phyloP scores from a whole-genome alignment of 202 grass and related monocot genomes.

The Panicum virgatum region DNA sequence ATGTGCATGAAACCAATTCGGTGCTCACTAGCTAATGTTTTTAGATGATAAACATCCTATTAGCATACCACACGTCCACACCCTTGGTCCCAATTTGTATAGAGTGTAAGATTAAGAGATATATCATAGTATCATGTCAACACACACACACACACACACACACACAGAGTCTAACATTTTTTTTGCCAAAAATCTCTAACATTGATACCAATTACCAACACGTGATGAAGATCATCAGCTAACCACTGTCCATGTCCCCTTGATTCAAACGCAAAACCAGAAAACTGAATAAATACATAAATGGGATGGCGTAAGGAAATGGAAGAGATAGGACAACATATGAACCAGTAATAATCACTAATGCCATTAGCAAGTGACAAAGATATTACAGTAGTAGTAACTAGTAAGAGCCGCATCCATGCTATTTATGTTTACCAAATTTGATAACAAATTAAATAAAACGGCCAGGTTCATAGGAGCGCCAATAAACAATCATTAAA shows the following conservation, averaged over 20 bases:
- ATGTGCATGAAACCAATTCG: background rate
- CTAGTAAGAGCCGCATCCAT: no score
- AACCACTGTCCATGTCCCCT: background rate
- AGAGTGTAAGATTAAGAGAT: background rate
- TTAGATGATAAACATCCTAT: background rate
- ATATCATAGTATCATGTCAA: background rate
- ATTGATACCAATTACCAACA: no score
- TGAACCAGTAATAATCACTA: no score
- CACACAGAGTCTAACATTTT: background rate
- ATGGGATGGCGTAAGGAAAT: background rate
- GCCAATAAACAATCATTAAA: background rate
- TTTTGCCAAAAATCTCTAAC: background rate
- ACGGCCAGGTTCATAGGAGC: background rate
- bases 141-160: no score
- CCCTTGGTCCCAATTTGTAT: no score
- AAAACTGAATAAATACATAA: background rate
- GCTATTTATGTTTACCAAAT: background rate
- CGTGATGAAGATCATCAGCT: background rate
- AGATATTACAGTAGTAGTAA: background rate
- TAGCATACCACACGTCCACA: no score
- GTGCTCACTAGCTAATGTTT: background rate
- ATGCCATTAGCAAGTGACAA: background rate
- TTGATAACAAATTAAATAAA: background rate
- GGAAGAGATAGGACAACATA: background rate
- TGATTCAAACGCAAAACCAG: background rate